These are phyloP conservation scores for Aspergillus melleus DNA, from an alignment of 2,329 filamentous ascomycete genomes.

Conservation along the genomic window DNA sequence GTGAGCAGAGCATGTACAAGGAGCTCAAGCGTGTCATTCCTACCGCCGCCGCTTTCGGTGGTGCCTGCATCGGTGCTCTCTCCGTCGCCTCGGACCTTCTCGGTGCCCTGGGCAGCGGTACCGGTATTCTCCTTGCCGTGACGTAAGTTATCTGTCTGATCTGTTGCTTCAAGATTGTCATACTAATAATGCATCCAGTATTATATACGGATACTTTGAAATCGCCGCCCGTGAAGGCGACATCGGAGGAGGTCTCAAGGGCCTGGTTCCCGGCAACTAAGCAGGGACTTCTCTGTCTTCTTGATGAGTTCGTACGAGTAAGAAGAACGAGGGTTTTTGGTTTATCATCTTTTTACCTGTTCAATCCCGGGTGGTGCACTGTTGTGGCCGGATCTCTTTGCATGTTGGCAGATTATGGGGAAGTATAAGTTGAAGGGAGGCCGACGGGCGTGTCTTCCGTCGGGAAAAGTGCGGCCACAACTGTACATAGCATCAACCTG, in stretches of 20 bases:
- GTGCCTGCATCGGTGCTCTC: constrained; percentile 96
- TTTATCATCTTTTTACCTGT: constrained; percentile 25
- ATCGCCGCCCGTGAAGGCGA: constrained; percentile 99
- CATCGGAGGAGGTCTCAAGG: constrained; percentile 70
- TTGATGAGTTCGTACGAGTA: constrained; percentile 36
- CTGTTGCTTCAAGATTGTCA: not conserved
- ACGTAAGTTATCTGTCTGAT: constrained; percentile 67
- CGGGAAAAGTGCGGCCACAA: constrained; percentile 21
- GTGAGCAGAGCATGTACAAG: constrained; percentile 99
- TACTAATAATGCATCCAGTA: constrained; percentile 56
- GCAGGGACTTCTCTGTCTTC: constrained; percentile 20
- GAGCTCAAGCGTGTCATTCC: constrained; percentile 99
- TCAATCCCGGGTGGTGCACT: constrained; percentile 29
- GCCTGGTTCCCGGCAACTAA: constrained; percentile 58
- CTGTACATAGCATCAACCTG: constrained; percentile 29
- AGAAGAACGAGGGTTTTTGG: constrained; percentile 23
- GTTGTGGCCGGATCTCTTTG: constrained; percentile 20
- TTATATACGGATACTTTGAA: constrained; percentile 99
- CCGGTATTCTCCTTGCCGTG: constrained; percentile 95
- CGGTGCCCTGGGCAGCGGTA: constrained; percentile 92
- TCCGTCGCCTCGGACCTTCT: constrained; percentile 94
- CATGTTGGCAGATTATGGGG: constrained; percentile 6
- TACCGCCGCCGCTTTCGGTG: constrained; percentile 95
- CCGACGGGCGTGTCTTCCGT: constrained; percentile 12
- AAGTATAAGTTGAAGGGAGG: not conserved